Conservation (phyloP, 1,139 yeast species). For the Candida sojae region DNA sequence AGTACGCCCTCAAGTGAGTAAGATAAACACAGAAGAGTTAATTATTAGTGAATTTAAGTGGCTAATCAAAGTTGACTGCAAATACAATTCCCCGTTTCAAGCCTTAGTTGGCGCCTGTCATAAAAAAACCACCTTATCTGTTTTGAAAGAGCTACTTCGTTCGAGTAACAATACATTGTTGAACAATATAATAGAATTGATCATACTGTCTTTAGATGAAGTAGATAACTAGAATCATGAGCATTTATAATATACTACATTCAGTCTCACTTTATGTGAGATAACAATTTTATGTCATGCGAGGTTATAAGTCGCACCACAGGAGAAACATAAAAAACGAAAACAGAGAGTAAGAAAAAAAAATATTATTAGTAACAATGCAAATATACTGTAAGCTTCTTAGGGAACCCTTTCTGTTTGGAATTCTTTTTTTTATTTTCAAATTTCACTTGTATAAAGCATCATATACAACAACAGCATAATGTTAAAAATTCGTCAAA, state of each 20-base stretch:
- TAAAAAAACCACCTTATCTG: background rate
- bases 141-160: background rate
- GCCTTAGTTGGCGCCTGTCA: conserved; percentile 2
- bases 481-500: conserved; percentile 57
- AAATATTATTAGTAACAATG: too few relatives aligned
- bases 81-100: conserved; percentile 13
- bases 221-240: background rate
- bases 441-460: background rate
- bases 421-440: background rate
- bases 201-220: background rate
- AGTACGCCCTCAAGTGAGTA: background rate
- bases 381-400: too few relatives aligned
- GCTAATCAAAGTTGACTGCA: conserved; percentile 17
- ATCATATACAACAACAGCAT: background rate
- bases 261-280: too few relatives aligned
- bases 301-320: background rate
- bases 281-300: background rate
- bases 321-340: background rate
- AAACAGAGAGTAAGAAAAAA: background rate
- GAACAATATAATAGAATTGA: background rate
- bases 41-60: conserved; percentile 15
- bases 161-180: background rate
- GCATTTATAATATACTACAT: too few relatives aligned
- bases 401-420: background rate
- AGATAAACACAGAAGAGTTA: background rate